Conservation (phyloP, 306 rosid genomes). For the Cucurbita moschata region DNA sequence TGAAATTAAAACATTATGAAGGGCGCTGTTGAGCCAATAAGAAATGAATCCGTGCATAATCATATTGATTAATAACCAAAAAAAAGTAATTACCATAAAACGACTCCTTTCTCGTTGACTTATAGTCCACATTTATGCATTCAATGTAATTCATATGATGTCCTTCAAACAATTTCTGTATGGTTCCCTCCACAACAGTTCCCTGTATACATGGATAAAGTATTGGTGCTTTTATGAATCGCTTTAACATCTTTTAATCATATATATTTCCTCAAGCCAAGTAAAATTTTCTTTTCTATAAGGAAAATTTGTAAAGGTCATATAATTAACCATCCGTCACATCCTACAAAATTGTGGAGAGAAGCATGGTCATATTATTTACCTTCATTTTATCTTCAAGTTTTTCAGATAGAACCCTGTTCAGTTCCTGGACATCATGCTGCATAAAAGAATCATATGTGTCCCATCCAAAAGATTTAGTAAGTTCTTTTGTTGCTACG, state of each 20-base stretch:
- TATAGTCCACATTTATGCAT: slow-evolving; percentile 97
- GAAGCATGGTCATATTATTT: slow-evolving; percentile 3
- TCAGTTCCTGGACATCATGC: slow-evolving; percentile 87
- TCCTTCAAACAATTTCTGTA: slow-evolving; percentile 95
- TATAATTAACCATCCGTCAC: neutral
- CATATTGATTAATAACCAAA: neutral
- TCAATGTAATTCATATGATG: slow-evolving; percentile 98
- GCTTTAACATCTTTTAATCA: neutral
- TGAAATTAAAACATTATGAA: slow-evolving; percentile 12
- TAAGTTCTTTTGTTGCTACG: slow-evolving; percentile 82
- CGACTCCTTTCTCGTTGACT: slow-evolving; percentile 95
- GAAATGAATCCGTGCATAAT: neutral
- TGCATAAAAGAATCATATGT: slow-evolving; percentile 90
- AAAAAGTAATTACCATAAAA: slow-evolving; percentile 61
- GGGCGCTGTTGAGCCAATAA: slow-evolving; percentile 4
- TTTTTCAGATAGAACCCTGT: slow-evolving; percentile 73
- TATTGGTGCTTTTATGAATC: neutral
- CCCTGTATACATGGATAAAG: slow-evolving; percentile 31
- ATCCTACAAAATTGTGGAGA: neutral
- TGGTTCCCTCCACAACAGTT: slow-evolving; percentile 98
- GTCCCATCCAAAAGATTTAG: slow-evolving; percentile 93
- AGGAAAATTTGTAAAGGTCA: neutral
- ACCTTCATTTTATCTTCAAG: slow-evolving; percentile 95
- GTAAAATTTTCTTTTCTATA: neutral
- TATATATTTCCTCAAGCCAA: neutral